Conservation (phyloP, 2,329 filamentous ascomycete species). For the Juglanconis oblonga region DNA sequence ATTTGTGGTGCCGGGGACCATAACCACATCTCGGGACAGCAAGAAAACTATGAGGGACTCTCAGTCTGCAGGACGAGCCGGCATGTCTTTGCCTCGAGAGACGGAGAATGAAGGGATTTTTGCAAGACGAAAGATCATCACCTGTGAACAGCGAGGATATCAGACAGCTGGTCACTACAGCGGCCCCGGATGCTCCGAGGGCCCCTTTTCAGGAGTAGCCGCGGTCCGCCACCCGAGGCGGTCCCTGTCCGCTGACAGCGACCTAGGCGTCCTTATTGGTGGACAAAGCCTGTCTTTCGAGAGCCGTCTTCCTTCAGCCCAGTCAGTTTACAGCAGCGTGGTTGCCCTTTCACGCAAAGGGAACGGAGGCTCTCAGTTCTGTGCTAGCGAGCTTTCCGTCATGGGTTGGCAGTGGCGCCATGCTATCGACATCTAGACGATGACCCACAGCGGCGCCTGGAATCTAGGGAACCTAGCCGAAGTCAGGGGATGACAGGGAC, state of each 20-base stretch:
- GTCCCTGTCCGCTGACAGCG: neutral
- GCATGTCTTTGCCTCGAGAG: neutral
- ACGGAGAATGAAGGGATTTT: neutral
- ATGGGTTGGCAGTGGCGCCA: neutral
- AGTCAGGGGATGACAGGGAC: neutral
- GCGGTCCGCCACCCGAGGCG: constrained; percentile 11
- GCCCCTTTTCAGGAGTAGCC: neutral
- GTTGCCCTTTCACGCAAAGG: neutral
- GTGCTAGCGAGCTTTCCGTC: neutral
- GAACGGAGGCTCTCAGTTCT: neutral
- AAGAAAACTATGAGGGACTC: neutral
- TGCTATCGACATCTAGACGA: neutral
- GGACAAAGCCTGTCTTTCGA: constrained; percentile 1
- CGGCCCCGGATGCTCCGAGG: constrained; percentile 3
- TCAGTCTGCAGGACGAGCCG: neutral
- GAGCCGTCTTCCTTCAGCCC: neutral
- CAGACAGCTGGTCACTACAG: neutral
- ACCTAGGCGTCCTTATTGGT: constrained; percentile 11
- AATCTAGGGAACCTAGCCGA: constrained; percentile 5
- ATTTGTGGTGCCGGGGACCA: neutral
- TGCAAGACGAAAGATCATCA: neutral
- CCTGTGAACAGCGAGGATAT: neutral
- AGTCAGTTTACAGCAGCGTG: neutral
- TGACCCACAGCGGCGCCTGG: constrained; percentile 1
- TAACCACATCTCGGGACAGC: neutral